Evolutionary conservation across 257 asterid genomes (phyloP).

Genomic region (Haberlea rhodopensis): DNA sequence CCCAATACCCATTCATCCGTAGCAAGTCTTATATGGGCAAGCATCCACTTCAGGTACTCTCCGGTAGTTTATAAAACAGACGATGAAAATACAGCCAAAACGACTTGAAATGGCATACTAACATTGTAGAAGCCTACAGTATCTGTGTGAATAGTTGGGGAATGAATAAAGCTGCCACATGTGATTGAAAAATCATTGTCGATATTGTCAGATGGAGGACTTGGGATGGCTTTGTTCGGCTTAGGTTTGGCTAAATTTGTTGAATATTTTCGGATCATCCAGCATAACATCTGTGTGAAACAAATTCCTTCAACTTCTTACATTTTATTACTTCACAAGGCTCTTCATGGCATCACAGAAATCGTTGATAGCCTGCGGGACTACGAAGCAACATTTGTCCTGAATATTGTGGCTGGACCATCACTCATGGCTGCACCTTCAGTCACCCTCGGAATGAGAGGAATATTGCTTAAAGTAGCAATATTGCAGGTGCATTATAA

Average conservation of each 20-base stretch:
- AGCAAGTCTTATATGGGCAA: conserved; percentile 72
- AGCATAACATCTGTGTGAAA: conserved; percentile 8
- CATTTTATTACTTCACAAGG: conserved; percentile 41
- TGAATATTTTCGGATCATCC: conserved; percentile 17
- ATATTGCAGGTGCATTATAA: conserved; percentile 64
- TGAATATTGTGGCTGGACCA: conserved; percentile 78
- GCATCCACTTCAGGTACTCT: conserved; percentile 73
- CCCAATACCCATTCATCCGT: conserved; percentile 82
- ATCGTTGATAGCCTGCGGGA: conserved; percentile 69
- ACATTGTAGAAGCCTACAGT: background rate
- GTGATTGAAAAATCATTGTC: conserved; percentile 56
- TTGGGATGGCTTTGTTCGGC: conserved; percentile 99
- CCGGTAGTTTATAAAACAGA: background rate
- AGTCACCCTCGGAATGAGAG: conserved; percentile 56
- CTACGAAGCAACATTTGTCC: conserved; percentile 55
- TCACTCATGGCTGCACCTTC: conserved; percentile 70
- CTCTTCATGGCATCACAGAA: conserved; percentile 90
- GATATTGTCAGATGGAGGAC: conserved; percentile 80
- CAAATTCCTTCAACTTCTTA: conserved; percentile 21
- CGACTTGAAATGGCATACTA: background rate
- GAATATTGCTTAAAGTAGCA: conserved; percentile 65
- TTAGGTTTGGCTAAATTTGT: conserved; percentile 49
- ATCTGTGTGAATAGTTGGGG: conserved; percentile 47
- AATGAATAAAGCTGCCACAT: conserved; percentile 56
- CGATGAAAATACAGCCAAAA: background rate